Base-by-base conservation (phyloP, 1,139 yeast genomes). In the Suhomyces taliae region DNA sequence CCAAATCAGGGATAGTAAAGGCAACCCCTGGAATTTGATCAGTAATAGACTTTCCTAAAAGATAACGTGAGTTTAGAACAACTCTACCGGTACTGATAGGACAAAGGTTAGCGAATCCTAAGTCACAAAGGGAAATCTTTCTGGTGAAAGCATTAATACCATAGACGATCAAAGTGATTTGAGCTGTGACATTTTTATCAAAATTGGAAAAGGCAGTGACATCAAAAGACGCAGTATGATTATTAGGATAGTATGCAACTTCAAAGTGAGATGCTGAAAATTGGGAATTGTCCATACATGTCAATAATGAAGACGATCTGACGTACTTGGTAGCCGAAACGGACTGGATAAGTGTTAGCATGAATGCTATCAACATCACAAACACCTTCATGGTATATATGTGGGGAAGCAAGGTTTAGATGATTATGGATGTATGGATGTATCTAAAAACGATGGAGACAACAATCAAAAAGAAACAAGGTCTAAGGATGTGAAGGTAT, bases 281-380 rank as follows among this genome's bases (percentile, higher is more conserved):
- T 64, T 84, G 86, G 10, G 99, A 91, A 66, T 87, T 74, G 47
- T 84, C 86, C 96, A 90, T 90, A 72, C 99, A 93, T 41, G 99
- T 88, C 57, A 91, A 73, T 56, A 95, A 76, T n/a, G 98, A 90
- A 11, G 81, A 68, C 1, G 97, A 79, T 51, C 70, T 68, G 53
- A 85, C 69, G 51, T 60, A 69, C 34, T 52, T 53, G 32, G 48
- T 51, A 27, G 68, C 74, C 7, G 52, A 26, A 14, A 57, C 60
- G 7, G 54, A 2, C 11, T 37, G 46, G 39, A 24, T 7, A n/a
- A 46, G 27, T 12, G 38, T 8, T 10, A 43, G 46, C 40, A 38
- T n/a, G 7, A 38, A 19, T 7, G 44, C 46, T 36, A 40, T 10
- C 34, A 43, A 35, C 6, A 43, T n/a, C 35, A 27, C 15, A 11